phyloP scores from a whole-genome alignment of 306 rosid species.

The Pyrus bretschneideri region DNA sequence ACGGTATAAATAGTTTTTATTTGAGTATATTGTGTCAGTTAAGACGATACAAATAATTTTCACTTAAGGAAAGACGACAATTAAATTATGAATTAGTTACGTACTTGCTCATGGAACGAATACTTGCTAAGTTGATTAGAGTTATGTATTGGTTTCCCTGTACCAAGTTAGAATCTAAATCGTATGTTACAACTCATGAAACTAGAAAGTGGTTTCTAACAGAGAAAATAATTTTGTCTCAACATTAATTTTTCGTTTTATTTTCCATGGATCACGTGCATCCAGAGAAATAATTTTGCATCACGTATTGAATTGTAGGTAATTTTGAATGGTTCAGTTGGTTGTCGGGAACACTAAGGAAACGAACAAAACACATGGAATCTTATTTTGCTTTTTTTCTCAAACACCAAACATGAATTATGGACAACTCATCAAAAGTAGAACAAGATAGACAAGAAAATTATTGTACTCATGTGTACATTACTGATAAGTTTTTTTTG shows the following conservation, averaged over 20 bases:
- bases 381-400: conserved; percentile 34
- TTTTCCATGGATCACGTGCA: not conserved
- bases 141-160: not conserved
- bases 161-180: not conserved
- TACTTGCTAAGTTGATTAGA: too few relatives aligned
- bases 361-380: conserved; percentile 68
- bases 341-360: conserved; percentile 66
- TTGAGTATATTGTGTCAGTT: not conserved
- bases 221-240: not conserved
- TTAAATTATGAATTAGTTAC: too few relatives aligned
- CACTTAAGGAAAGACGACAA: not conserved
- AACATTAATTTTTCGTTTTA: not conserved
- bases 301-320: not conserved
- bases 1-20: too few relatives aligned
- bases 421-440: conserved; percentile 6
- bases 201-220: not conserved
- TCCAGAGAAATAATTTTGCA: not conserved
- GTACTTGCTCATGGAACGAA: too few relatives aligned
- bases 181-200: not conserved
- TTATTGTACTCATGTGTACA: too few relatives aligned
- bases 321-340: conserved; percentile 24
- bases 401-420: conserved; percentile 25
- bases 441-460: not conserved
- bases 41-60: not conserved
- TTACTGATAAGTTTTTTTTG: not conserved